A percentile compares a stretch with the other conserved stretches of the same genome.
Conservation (phyloP, 2,329 filamentous ascomycete genomes). For the Neofusicoccum cordaticola region DNA sequence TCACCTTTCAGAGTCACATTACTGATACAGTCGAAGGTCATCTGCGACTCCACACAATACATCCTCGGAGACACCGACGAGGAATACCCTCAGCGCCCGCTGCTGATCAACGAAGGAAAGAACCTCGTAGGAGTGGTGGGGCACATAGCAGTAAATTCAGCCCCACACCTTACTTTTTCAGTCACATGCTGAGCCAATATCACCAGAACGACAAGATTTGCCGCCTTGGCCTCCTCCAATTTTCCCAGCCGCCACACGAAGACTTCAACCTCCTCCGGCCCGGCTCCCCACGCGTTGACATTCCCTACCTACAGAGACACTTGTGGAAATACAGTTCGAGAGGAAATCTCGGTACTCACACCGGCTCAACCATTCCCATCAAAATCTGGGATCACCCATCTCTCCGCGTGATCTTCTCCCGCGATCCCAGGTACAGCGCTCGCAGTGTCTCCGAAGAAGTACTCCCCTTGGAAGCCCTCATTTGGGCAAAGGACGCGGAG, state of each 20-base stretch:
- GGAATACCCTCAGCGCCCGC: neutral
- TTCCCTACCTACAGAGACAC: neutral
- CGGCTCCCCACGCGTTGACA: neutral
- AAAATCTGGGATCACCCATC: neutral
- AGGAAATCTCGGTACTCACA: no score
- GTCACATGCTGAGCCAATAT: neutral
- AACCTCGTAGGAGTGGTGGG: neutral
- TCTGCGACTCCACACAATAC: no score
- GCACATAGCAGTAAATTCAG: neutral
- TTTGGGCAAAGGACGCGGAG: no score
- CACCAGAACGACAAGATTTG: neutral
- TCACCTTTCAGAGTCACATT: neutral
- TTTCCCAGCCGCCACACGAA: neutral
- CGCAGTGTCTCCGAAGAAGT: no score
- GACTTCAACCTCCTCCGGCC: neutral
- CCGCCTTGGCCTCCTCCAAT: neutral
- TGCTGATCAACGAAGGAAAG: neutral
- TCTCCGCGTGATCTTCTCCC: neutral
- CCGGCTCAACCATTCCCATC: neutral
- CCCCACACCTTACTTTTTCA: neutral
- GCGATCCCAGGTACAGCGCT: no score
- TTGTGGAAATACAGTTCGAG: neutral
- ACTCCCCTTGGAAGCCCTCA: no score
- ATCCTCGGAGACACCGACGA: no score
- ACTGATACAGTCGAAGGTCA: no score